Evolutionary conservation across 345 rosid genomes (phyloP).

Genomic region (Alliaria petiolata): DNA sequence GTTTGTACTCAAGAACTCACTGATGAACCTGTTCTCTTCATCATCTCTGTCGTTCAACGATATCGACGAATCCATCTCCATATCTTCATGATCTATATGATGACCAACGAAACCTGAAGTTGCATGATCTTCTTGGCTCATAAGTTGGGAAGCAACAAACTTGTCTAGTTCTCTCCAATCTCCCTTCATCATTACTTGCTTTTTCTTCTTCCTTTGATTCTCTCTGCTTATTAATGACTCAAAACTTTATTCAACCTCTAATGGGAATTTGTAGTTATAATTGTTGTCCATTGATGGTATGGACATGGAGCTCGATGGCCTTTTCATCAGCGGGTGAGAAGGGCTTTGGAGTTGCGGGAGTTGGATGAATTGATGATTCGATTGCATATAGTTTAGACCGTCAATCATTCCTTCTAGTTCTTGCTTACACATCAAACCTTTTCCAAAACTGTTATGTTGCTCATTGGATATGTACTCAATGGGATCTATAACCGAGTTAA

Average conservation of each 20-base stretch:
- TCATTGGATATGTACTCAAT: slow-evolving; percentile 49
- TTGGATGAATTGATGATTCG: slow-evolving; percentile 49
- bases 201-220: slow-evolving; percentile 25
- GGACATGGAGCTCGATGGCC: slow-evolving; percentile 39
- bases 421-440: slow-evolving; percentile 61
- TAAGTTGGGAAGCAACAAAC: slow-evolving; percentile 85
- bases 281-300: slow-evolving; percentile 28
- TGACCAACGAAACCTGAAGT: slow-evolving; percentile 30
- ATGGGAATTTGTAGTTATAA: slow-evolving; percentile 6
- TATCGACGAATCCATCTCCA: slow-evolving; percentile 28
- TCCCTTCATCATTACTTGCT: slow-evolving; percentile 38
- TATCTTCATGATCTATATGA: slow-evolving; percentile 8
- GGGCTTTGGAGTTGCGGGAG: slow-evolving; percentile 92
- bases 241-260: slow-evolving; percentile 29
- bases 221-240: background rate
- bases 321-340: slow-evolving; percentile 57
- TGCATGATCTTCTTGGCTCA: slow-evolving; percentile 57
- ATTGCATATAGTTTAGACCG: slow-evolving; percentile 45
- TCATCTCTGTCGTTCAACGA: slow-evolving; percentile 42
- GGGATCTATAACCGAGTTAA: slow-evolving; percentile 54
- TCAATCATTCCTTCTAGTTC: slow-evolving; percentile 51
- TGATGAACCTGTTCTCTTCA: slow-evolving; percentile 39
- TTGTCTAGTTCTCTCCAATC: slow-evolving; percentile 89
- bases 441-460: slow-evolving; percentile 38
- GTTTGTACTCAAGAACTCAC: slow-evolving; percentile 43